These are phyloP conservation scores for Globisporangium cederbergense DNA, from an alignment of 352 stramenopile genomes.

Conservation along the genomic window DNA sequence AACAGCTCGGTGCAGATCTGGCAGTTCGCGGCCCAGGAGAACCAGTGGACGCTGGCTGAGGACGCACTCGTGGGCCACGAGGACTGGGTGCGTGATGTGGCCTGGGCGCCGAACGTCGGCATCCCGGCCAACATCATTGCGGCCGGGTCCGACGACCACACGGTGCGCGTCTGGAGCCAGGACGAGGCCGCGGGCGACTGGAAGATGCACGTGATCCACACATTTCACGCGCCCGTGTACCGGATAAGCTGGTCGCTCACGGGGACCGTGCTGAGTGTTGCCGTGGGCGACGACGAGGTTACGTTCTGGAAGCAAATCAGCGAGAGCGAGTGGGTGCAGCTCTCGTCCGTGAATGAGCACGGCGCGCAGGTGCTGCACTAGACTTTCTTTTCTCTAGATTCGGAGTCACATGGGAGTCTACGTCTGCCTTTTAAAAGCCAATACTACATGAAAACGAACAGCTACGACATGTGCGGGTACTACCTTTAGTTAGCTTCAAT, in stretches of 20 bases:
- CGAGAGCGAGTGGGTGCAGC: slow-evolving; percentile 59
- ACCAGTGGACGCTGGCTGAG: slow-evolving; percentile 41
- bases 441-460: neutral
- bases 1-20: slow-evolving; percentile 65
- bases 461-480: neutral
- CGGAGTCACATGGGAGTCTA: neutral
- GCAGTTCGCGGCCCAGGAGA: slow-evolving; percentile 37
- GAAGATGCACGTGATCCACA: slow-evolving; percentile 59
- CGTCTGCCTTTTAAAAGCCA: neutral
- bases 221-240: slow-evolving; percentile 71
- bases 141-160: slow-evolving; percentile 81
- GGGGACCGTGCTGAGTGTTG: slow-evolving; percentile 24
- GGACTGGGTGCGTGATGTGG: slow-evolving; percentile 84
- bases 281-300: slow-evolving; percentile 23
- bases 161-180: slow-evolving; percentile 78
- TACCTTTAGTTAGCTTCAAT: neutral
- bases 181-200: slow-evolving; percentile 58
- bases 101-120: slow-evolving; percentile 80
- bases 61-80: slow-evolving; percentile 56
- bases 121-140: slow-evolving; percentile 81
- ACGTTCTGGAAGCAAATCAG: slow-evolving; percentile 79
- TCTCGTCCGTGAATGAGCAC: slow-evolving; percentile 74
- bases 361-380: slow-evolving; percentile 32
- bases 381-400: neutral
- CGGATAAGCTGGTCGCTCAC: slow-evolving; percentile 79